Conservation (phyloP, 352 stramenopile species). For the Phytophthora tentaculata region DNA sequence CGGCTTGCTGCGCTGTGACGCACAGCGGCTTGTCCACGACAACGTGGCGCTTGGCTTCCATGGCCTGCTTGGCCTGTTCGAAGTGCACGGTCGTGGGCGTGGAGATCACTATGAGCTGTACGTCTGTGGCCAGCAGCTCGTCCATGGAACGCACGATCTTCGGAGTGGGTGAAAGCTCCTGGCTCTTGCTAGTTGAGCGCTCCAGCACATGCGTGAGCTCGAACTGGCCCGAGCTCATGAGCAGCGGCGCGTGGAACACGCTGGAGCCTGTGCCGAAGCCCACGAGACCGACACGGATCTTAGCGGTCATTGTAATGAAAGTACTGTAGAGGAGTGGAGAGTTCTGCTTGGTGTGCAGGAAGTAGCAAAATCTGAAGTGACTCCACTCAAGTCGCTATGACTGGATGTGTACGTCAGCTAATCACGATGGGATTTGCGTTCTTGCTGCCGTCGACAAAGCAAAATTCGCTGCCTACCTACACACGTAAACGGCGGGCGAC, state of each 20-base stretch:
- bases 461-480: too few species aligned
- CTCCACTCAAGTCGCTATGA: not conserved
- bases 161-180: conserved; percentile 45
- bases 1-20: conserved; percentile 55
- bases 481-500: conserved; percentile 9
- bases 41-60: conserved; percentile 77
- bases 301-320: conserved; percentile 4
- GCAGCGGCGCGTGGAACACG: conserved; percentile 77
- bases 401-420: not conserved
- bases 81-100: conserved; percentile 81
- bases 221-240: conserved; percentile 65
- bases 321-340: conserved; percentile 1
- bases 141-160: conserved; percentile 78
- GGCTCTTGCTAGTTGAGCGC: conserved; percentile 72
- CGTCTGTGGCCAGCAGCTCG: conserved; percentile 59
- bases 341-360: conserved; percentile 28
- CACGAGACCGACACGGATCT: conserved; percentile 68
- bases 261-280: conserved; percentile 75
- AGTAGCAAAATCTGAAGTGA: conserved; percentile 29
- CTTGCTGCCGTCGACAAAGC: not conserved
- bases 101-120: conserved; percentile 77
- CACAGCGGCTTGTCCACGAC: conserved; percentile 82
- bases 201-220: conserved; percentile 82
- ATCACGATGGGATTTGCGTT: not conserved
- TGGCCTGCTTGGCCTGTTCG: conserved; percentile 71